A percentile compares a stretch with the other conserved stretches of the same genome.
phyloP scores from a whole-genome alignment of 495 filamentous ascomycete genomes.

The Geopyxis carbonaria region DNA sequence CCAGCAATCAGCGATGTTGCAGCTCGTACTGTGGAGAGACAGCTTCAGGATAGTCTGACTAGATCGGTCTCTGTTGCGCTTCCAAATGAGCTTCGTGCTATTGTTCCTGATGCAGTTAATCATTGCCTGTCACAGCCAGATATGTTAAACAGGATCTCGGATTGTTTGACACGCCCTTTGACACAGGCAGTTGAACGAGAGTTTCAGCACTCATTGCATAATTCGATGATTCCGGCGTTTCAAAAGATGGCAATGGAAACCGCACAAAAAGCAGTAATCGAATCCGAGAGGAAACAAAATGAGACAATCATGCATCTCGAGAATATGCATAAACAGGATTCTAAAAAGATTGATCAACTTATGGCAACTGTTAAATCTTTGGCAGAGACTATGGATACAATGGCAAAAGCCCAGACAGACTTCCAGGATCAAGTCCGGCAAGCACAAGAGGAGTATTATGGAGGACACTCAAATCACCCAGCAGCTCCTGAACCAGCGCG shows the following conservation, averaged over 20 bases:
- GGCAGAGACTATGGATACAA: slow-evolving; percentile 44
- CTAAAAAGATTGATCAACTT: slow-evolving; percentile 68
- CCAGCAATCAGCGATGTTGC: slow-evolving; percentile 33
- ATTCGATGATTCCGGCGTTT: slow-evolving; percentile 46
- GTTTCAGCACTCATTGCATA: slow-evolving; percentile 43
- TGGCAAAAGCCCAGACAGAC: slow-evolving; percentile 19
- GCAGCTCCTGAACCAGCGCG: slow-evolving; percentile 19
- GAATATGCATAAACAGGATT: slow-evolving; percentile 49
- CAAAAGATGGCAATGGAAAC: slow-evolving; percentile 38
- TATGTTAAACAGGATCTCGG: slow-evolving; percentile 49
- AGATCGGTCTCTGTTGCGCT: slow-evolving; percentile 29
- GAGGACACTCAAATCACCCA: slow-evolving; percentile 15
- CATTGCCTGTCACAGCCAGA: slow-evolving; percentile 53
- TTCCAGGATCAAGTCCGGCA: slow-evolving; percentile 26
- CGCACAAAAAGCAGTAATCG: slow-evolving; percentile 41
- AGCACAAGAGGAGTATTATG: slow-evolving; percentile 27
- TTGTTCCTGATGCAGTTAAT: slow-evolving; percentile 38
- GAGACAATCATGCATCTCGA: slow-evolving; percentile 50
- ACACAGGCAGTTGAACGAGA: slow-evolving; percentile 49
- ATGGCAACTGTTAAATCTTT: slow-evolving; percentile 52
- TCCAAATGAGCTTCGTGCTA: slow-evolving; percentile 37
- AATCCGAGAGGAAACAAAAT: slow-evolving; percentile 48
- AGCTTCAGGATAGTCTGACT: slow-evolving; percentile 37
- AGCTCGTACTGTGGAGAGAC: slow-evolving; percentile 40
- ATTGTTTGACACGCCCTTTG: slow-evolving; percentile 49